phyloP scores from a whole-genome alignment of 495 filamentous ascomycete species.

The Corynascus novoguineensis region DNA sequence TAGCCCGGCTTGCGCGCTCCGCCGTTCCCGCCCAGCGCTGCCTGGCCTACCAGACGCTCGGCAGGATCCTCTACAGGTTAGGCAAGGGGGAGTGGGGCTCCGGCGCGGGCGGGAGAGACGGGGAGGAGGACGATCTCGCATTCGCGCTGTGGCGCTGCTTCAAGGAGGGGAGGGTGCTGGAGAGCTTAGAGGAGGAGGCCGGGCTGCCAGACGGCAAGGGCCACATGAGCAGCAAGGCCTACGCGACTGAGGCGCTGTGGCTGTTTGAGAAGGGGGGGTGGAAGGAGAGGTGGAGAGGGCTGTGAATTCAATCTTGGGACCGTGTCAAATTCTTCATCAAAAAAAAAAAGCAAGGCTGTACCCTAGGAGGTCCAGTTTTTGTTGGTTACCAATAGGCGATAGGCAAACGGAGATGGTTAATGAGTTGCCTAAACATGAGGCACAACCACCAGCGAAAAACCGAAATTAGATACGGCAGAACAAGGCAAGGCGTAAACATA shows the following conservation, averaged over 20 bases:
- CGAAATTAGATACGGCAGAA: neutral
- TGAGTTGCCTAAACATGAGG: no score
- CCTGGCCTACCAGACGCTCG: constrained; percentile 84
- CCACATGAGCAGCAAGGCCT: constrained; percentile 60
- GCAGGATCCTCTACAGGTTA: constrained; percentile 75
- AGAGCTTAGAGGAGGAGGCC: constrained; percentile 64
- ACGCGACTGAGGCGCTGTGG: constrained; percentile 90
- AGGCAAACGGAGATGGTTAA: no score
- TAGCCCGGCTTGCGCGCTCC: constrained; percentile 75
- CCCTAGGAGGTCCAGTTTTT: no score
- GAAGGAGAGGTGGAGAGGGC: constrained; percentile 41
- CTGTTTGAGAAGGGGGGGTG: constrained; percentile 77
- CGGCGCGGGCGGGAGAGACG: constrained; percentile 47
- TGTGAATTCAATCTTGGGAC: no score
- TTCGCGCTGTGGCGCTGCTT: constrained; percentile 69
- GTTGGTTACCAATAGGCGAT: no score
- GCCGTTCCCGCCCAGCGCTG: constrained; percentile 82
- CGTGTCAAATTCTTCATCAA: no score
- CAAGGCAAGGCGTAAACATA: neutral
- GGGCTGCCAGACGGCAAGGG: constrained; percentile 44
- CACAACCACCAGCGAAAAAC: neutral
- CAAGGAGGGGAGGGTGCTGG: constrained; percentile 69
- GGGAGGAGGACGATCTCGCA: constrained; percentile 45
- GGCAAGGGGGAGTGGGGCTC: constrained; percentile 74
- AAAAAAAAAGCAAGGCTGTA: no score